Evolutionary conservation across 257 asterid genomes (phyloP), one percentile per base, ranked within the genome.

Genomic region (Gynochthodes officinalis): DNA sequence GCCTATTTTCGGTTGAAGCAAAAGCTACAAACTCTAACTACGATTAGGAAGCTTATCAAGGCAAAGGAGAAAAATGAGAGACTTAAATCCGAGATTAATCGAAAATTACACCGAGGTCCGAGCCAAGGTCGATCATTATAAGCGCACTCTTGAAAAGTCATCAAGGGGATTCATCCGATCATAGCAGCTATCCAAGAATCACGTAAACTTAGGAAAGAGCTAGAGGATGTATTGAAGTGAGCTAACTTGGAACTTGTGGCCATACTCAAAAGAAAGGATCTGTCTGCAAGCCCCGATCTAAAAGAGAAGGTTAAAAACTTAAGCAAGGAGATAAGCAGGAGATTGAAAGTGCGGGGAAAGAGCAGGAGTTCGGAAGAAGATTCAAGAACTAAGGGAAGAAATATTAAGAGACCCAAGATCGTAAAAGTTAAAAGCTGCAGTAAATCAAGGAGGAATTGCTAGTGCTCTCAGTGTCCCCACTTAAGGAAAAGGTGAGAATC

Each of bases 241-340:
- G 84, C 88, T 30, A 76, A 81, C 71, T 74, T 87, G 70, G 67
- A 85, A 74, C 48, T 85, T 13, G 75, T 82, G 9, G 84, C 84
- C 30, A 83, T 62, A 18, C 44, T 57, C 18, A 83, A 66, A 69
- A 70, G 77, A 73, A 80, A 63, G 23, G 67, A 33, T 7, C 15
- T 13, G 9, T 50, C 52, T 44, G 53, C 61, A 0, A 67, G 70
- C 53, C 72, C 64, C 49, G 83, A 79, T 67, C 27, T 77, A 67
- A 71, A 78, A 75, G 90, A 86, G 25, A 78, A 76, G 54, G 74
- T 77, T 0, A 52, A 59, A 71, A 79, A 63, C 49, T 59, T 86
- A 33, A 82, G 76, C 58, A 71, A 63, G 77, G 88, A 79, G 63
- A 83, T 85, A 13, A 75, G 57, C 50, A 69, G 66, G 86, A 85